Base-by-base conservation (phyloP, 768 basidiomycete genomes). In the Termitomyces heimii region DNA sequence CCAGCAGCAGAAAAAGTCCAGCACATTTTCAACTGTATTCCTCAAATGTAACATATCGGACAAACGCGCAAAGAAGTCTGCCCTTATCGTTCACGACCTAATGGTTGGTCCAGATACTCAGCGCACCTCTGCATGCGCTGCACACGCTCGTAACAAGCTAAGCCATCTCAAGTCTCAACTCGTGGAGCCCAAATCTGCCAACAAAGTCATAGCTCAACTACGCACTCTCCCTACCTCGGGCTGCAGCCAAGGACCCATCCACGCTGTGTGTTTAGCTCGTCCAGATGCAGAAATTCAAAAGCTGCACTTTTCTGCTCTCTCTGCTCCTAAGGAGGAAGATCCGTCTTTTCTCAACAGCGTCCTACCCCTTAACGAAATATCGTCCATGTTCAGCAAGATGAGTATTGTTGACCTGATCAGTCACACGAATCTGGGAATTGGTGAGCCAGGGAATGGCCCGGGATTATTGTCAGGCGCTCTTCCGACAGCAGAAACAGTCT, bases 381-480 rank as follows among this genome's bases (percentile, higher is more conserved):
- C 77, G 10, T 66, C 71, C 1, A 68, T 82, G 40, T 75, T 93
- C 56, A 74, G 73, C n/a, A 80, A 84, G 37, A 73, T 92, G 67
- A 80, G 81, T 52, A 58, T 90, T 46, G 68, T 93, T 37, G 78
- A 81, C 66, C 72, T 93, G 26, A 59, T 93, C 34, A 71, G 68
- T 0, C 69, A 81, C 1, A 82, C 88, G 1, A 81, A 87, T 63
- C 70, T 89, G 58, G 91, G 91, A 14, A 69, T 92, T 2, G 90
- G 89, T 18, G 82, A 87, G 62, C 83, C 88, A n/a, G 86, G 77
- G n/a, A 76, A 82, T 60, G 83, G 80, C 2, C 67, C 75, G 9
- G 90, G 90, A 2, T 66, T 91, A 16, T 74, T 93, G 29, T 82
- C 87, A 14, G 91, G 91, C 5, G 82, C 89, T 3, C 69, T 93